Base-by-base conservation (phyloP, 2,329 filamentous ascomycete genomes). In the Fusarium domesticum region DNA sequence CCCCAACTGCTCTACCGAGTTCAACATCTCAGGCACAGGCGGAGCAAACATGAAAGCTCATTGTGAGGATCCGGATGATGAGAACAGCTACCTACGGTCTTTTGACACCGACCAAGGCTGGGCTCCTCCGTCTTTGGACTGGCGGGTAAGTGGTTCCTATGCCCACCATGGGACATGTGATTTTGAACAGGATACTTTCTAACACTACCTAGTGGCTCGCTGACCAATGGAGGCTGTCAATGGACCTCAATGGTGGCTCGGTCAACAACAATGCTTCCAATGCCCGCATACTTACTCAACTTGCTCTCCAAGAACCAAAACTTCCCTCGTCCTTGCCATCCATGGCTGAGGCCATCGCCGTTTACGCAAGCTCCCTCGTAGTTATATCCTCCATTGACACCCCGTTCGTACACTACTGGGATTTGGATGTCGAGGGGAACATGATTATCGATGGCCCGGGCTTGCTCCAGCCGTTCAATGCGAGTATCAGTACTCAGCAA, bases 341-440 rank as follows among this genome's bases (percentile, higher is more conserved):
- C 3, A 73, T 87, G n/a, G 83, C 81, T 0, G 88, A 93, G 64
- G 83, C 84, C 0, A 62, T 93, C 0, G 85, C 87, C 0, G 85
- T 89, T 0, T 74, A 90, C 56, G 77, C 79, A 0, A 80, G 81
- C 4, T 83, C 78, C 28, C 88, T 85, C 0, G 64, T 90, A 0
- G 73, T 90, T 7, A 71, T 83, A 34, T 74, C 78, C 7, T 68
- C 81, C 2, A 65, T 78, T 7, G 73, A 79, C 43, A 69, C 83
- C 0, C 82, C 84, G 0, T 88, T 85, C 57, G 69, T 74, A 0
- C 77, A 80, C 30, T 74, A 65, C 41, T 85, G 78, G 74, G 66
- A 68, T 10, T 75, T 78, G 51, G 28, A 53, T 0, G 39, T 45
- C 1, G 60, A 63, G 0, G 38, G 45, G 4, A 57, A 61, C 11